Conservation (phyloP, 2,329 filamentous ascomycete species). For the Diaporthe velutina region DNA sequence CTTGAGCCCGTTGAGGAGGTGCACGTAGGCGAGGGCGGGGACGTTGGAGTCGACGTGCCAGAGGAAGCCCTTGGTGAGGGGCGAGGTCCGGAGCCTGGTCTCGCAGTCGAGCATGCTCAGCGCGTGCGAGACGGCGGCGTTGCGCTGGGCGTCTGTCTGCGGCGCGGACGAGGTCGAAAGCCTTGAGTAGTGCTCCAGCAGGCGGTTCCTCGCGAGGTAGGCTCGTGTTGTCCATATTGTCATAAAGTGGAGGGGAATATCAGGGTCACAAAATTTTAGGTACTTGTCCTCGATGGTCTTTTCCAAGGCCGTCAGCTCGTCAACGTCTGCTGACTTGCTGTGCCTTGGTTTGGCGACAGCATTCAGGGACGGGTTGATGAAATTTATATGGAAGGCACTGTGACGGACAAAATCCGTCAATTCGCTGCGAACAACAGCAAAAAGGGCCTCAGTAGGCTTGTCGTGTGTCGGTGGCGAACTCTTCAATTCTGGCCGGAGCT, state of each 20-base stretch:
- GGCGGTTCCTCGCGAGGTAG: slow-evolving; percentile 60
- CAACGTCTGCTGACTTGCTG: slow-evolving; percentile 39
- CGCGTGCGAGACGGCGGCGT: slow-evolving; percentile 48
- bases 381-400: slow-evolving; percentile 50
- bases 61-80: slow-evolving; percentile 48
- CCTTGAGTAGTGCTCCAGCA: slow-evolving; percentile 62
- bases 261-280: slow-evolving; percentile 54
- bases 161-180: slow-evolving; percentile 41
- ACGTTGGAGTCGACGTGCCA: slow-evolving; percentile 56
- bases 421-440: slow-evolving; percentile 55
- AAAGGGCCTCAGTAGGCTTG: slow-evolving; percentile 57
- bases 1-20: slow-evolving; percentile 52
- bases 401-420: slow-evolving; percentile 55
- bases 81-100: slow-evolving; percentile 48
- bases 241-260: slow-evolving; percentile 56
- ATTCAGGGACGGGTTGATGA: slow-evolving; percentile 50
- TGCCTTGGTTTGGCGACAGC: slow-evolving; percentile 42
- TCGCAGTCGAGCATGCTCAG: slow-evolving; percentile 54
- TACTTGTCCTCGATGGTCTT: slow-evolving; percentile 59
- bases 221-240: slow-evolving; percentile 54
- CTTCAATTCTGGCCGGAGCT: slow-evolving; percentile 57
- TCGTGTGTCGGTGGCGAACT: slow-evolving; percentile 45
- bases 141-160: slow-evolving; percentile 47
- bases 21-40: slow-evolving; percentile 56
- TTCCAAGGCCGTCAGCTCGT: slow-evolving; percentile 52